A percentile compares a stretch with the other conserved stretches of the same genome.
Evolutionary conservation across 2,329 filamentous ascomycete species (phyloP).

Genomic region (Furcasterigmium sp.): DNA sequence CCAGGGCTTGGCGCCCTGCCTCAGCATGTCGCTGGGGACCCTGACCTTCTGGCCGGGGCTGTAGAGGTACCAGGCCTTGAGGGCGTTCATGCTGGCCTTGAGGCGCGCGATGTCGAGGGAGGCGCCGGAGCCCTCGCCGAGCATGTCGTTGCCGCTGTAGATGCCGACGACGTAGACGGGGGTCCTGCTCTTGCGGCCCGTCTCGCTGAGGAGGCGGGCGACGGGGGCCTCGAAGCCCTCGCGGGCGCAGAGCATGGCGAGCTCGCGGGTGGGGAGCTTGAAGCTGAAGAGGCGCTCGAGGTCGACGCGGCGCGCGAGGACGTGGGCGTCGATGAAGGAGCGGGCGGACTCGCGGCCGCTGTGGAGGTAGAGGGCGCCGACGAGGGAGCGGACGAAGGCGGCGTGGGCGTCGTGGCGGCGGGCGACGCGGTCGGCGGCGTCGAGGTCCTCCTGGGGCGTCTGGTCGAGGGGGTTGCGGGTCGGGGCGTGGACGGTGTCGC

Average conservation of each 20-base stretch:
- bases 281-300: constrained; percentile 79
- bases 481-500: constrained; percentile 46
- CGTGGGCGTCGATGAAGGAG: constrained; percentile 76
- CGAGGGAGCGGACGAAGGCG: constrained; percentile 75
- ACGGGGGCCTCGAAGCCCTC: constrained; percentile 87
- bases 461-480: constrained; percentile 14
- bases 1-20: constrained; percentile 57
- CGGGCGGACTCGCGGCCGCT: constrained; percentile 73
- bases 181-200: constrained; percentile 75
- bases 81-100: constrained; percentile 74
- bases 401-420: constrained; percentile 71
- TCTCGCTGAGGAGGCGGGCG: constrained; percentile 84
- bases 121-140: constrained; percentile 82
- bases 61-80: constrained; percentile 97
- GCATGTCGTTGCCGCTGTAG: constrained; percentile 83
- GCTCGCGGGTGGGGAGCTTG: constrained; percentile 75
- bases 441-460: constrained; percentile 4
- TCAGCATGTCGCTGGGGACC: constrained; percentile 66
- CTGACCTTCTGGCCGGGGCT: constrained; percentile 63
- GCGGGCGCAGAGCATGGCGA: constrained; percentile 75
- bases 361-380: constrained; percentile 83
- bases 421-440: constrained; percentile 41
- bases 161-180: constrained; percentile 94
- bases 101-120: constrained; percentile 73
- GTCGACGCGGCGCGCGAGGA: constrained; percentile 74